These are phyloP conservation scores for Domatiomyces catenatus DNA, from an alignment of 2,329 filamentous ascomycete genomes.

Conservation along the genomic window DNA sequence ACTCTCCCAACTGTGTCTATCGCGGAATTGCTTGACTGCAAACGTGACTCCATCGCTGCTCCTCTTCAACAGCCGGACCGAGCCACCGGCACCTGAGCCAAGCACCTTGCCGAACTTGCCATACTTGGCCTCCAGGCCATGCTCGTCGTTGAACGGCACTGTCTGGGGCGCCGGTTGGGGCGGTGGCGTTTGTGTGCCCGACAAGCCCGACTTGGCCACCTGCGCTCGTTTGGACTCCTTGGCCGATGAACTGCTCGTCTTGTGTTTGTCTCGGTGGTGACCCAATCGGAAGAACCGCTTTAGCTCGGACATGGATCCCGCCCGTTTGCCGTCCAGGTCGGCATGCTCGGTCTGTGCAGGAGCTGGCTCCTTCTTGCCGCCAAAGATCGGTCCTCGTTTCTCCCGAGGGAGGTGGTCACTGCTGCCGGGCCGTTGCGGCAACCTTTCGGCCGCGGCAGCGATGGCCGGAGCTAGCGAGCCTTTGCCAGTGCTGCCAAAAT, in stretches of 20 bases:
- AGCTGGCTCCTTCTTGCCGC: conserved; percentile 36
- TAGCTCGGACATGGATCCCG: conserved; percentile 81
- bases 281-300: conserved; percentile 92
- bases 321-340: conserved; percentile 34
- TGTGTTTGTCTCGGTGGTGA: conserved; percentile 19
- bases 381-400: conserved; percentile 41
- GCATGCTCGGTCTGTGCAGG: conserved; percentile 32
- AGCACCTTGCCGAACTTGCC: conserved; percentile 90
- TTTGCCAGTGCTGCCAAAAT: conserved; percentile 17
- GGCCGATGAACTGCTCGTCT: conserved; percentile 9
- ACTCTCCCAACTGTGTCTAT: conserved; percentile 80
- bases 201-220: conserved; percentile 37
- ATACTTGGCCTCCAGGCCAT: conserved; percentile 79
- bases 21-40: conserved; percentile 91
- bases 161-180: conserved; percentile 36
- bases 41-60: conserved; percentile 87
- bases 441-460: conserved; percentile 18
- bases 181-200: conserved; percentile 36
- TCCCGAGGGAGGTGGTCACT: conserved; percentile 27
- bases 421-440: conserved; percentile 33
- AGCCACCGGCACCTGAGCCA: conserved; percentile 85
- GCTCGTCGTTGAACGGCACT: conserved; percentile 86
- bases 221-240: conserved; percentile 46
- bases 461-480: conserved; percentile 16
- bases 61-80: conserved; percentile 84